A percentile compares a stretch with the other conserved stretches of the same genome.
phyloP scores from a whole-genome alignment of 345 rosid genomes.

The Luvunga scandens region DNA sequence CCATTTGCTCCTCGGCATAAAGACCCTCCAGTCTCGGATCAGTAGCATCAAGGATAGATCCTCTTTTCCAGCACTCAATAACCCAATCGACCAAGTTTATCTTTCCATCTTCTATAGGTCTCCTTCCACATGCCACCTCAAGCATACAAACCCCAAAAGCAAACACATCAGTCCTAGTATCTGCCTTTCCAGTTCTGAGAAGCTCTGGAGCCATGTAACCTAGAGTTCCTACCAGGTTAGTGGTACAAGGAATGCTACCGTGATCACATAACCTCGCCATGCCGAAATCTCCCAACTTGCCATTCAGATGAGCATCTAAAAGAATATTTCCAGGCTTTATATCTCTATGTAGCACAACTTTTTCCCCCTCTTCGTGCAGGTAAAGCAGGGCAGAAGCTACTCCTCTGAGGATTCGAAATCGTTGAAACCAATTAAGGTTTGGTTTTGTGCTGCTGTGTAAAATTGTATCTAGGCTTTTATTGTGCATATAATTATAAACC shows the following conservation, averaged over 20 bases:
- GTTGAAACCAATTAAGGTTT: slow-evolving; percentile 38
- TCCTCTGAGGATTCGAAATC: slow-evolving; percentile 39
- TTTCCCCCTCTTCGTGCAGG: slow-evolving; percentile 51
- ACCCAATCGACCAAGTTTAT: slow-evolving; percentile 36
- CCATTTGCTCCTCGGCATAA: slow-evolving; percentile 19
- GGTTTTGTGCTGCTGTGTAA: slow-evolving; percentile 21
- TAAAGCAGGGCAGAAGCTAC: slow-evolving; percentile 49
- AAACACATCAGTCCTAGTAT: slow-evolving; percentile 37
- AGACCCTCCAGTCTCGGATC: slow-evolving; percentile 11
- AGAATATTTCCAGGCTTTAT: slow-evolving; percentile 50
- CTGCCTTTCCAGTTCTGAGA: slow-evolving; percentile 37
- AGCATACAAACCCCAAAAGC: slow-evolving; percentile 47
- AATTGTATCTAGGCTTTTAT: slow-evolving; percentile 45
- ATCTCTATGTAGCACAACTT: slow-evolving; percentile 55
- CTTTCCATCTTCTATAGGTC: slow-evolving; percentile 29
- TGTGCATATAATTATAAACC: slow-evolving; percentile 48
- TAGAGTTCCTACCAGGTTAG: slow-evolving; percentile 24
- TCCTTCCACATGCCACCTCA: slow-evolving; percentile 49
- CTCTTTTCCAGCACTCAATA: slow-evolving; percentile 14
- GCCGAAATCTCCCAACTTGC: slow-evolving; percentile 30
- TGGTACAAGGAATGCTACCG: slow-evolving; percentile 7
- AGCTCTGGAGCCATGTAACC: slow-evolving; percentile 57
- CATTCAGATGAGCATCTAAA: slow-evolving; percentile 25
- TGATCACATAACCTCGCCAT: slow-evolving; percentile 26
- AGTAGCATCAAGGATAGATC: slow-evolving; percentile 16